Conservation (phyloP, 352 stramenopile species). For the Blastocystis sp. region DNA sequence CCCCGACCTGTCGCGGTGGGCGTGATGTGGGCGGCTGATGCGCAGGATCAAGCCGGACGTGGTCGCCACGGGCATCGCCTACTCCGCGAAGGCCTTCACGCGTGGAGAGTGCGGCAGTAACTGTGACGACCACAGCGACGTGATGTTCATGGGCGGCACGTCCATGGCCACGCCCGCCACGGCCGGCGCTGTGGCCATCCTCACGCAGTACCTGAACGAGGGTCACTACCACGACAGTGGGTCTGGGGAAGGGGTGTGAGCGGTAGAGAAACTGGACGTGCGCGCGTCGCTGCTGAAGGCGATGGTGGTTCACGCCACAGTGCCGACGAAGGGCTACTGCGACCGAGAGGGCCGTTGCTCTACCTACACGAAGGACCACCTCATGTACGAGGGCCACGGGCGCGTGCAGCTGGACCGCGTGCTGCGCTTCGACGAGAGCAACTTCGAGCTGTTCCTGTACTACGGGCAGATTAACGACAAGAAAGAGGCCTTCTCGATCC, state of each 20-base stretch:
- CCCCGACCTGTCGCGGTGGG: background rate
- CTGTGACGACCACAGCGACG: constrained; percentile 25
- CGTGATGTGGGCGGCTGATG: background rate
- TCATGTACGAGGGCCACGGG: constrained; percentile 28
- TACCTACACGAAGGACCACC: background rate
- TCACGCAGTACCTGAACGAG: constrained; percentile 49
- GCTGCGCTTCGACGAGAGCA: constrained; percentile 40
- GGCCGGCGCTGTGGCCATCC: background rate
- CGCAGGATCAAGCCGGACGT: constrained; percentile 43
- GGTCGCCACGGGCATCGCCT: background rate
- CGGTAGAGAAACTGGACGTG: constrained; percentile 12
- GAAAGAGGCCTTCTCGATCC: background rate
- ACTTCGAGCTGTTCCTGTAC: constrained; percentile 62
- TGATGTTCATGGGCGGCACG: background rate
- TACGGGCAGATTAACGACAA: constrained; percentile 50
- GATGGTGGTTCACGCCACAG: constrained; percentile 2
- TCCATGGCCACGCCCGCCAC: constrained; percentile 17
- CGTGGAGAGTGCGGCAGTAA: background rate
- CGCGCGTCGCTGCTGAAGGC: constrained; percentile 41
- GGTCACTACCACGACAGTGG: constrained; percentile 21
- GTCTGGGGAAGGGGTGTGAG: background rate
- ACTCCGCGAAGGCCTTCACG: constrained; percentile 37
- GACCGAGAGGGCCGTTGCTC: background rate
- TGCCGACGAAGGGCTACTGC: constrained; percentile 19
- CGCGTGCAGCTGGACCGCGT: constrained; percentile 32